Base-by-base conservation (phyloP, 345 rosid genomes). In the Mallotus nudiflorus region DNA sequence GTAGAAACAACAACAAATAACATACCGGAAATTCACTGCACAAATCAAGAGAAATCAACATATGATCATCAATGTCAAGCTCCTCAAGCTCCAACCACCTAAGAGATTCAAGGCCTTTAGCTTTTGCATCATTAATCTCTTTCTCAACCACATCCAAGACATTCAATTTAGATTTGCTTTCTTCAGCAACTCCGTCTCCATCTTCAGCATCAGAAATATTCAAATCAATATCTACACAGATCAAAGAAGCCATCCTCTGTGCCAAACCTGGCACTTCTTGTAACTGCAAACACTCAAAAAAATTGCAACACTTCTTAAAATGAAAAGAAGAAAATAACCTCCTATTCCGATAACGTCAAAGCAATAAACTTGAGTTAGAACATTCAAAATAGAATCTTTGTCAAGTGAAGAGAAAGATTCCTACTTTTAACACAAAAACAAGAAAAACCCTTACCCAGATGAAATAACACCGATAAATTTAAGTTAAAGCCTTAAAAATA, bases 81-180 rank as follows among this genome's bases (percentile, higher is more conserved):
- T 91, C 88, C 55, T 94, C 97, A 11, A 94, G 89, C 85, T 91
- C 98, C 82, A 91, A 81, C 98, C 98, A 94, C 73, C 82, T 78
- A 58, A 86, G 71, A 68, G 76, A 61, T 15, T 77, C 91, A 73
- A 70, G 67, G 50, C 87, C 88, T 60, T 72, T 76, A 70, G 77
- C 89, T 31, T 49, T 78, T 24, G 97, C 93, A 60, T 74, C 65
- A 37, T 42, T 63, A 60, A 84, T 75, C 77, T 88, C 96, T 59
- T 64, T 82, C 56, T 81, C 84, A 39, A 90, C 60, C 10, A 83
- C 71, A 72, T 87, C 89, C 64, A 77, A 70, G 53, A 80, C 78
- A 62, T 82, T 73, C 72, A 76, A 70, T 73, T 82, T 77, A 45
- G 69, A 75, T 56, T 56, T 50, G 33, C 68, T 69, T 33, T 75